Evolutionary conservation across 306 rosid genomes (phyloP).

Genomic region (Spatholobus suberectus): DNA sequence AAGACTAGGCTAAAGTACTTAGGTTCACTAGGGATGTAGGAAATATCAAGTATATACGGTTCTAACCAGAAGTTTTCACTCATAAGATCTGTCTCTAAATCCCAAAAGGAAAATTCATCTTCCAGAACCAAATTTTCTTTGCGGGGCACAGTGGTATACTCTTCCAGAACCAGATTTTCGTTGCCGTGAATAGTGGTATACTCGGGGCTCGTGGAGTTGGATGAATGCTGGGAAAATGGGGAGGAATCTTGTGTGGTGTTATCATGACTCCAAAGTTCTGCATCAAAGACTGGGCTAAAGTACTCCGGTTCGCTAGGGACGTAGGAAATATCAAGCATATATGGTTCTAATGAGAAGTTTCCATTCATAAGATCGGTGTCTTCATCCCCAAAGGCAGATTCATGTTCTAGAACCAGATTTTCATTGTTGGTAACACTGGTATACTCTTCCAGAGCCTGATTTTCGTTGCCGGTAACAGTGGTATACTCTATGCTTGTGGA

Average conservation of each 20-base stretch:
- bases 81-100: background rate
- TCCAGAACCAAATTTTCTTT: background rate
- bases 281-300: background rate
- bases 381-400: background rate
- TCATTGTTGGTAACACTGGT: background rate
- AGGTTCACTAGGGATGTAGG: background rate
- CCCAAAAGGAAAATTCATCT: background rate
- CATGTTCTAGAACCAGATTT: background rate
- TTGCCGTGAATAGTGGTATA: background rate
- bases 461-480: too few species aligned
- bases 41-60: constrained; percentile 3
- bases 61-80: constrained; percentile 6
- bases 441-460: too few species aligned
- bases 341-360: constrained; percentile 15
- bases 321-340: background rate
- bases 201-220: background rate
- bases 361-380: background rate
- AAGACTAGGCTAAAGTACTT: background rate
- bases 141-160: too few species aligned
- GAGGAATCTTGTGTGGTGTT: background rate
- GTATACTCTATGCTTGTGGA: background rate
- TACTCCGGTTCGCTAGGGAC: background rate
- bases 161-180: background rate
- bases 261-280: background rate
- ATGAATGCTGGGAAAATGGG: background rate